Percentiles rank a stretch among this genome's conserved stretches.
Conservation (phyloP, 805 yeast genomes). For the Kodamaea nitidulidarum region DNA sequence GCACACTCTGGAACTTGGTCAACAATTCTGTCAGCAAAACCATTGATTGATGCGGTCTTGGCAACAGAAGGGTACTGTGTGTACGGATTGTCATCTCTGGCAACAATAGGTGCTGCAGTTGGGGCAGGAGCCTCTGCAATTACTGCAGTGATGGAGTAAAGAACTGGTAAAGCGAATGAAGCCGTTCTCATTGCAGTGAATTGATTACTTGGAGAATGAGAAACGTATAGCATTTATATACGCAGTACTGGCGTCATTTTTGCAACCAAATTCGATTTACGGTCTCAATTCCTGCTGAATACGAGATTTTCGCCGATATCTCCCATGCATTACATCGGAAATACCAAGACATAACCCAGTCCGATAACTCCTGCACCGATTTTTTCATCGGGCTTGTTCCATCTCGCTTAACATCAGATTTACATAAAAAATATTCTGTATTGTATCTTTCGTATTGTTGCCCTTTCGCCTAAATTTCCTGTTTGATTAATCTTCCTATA, state of each 20-base stretch:
- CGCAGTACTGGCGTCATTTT: too few relatives aligned
- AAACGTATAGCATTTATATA: neutral
- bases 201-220: neutral
- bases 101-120: neutral
- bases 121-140: conserved; percentile 4
- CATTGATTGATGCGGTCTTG: conserved; percentile 37
- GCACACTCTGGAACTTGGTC: conserved; percentile 35
- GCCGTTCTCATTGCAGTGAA: conserved; percentile 1
- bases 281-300: too few relatives aligned
- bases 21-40: conserved; percentile 37
- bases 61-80: conserved; percentile 30
- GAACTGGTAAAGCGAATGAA: conserved; percentile 2
- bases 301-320: too few relatives aligned
- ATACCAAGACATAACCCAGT: neutral
- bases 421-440: too few relatives aligned
- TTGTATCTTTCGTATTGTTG: too few relatives aligned
- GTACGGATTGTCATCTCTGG: conserved; percentile 15
- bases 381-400: neutral
- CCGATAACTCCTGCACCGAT: neutral
- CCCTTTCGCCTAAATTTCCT: too few relatives aligned
- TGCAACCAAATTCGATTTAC: neutral
- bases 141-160: conserved; percentile 2
- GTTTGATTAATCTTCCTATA: too few relatives aligned
- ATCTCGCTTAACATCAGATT: too few relatives aligned
- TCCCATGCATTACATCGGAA: neutral